A percentile compares a stretch with the other conserved stretches of the same genome.
phyloP scores from a whole-genome alignment of 768 basidiomycete species.

The Sporobolomyces phaffii region DNA sequence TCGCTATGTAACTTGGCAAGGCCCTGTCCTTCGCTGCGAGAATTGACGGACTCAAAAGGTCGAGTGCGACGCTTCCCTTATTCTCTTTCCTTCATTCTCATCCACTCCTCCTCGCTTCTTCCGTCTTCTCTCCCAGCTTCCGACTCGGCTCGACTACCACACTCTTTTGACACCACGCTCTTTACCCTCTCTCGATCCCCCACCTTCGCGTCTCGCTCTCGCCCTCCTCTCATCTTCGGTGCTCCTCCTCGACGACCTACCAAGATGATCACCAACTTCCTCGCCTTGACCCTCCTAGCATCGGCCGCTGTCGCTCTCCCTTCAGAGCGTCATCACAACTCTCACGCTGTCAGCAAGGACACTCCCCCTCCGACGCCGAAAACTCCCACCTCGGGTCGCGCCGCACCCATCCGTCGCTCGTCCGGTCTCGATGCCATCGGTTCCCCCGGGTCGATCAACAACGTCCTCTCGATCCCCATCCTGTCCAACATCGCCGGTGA shows the following conservation, averaged over 20 bases:
- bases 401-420: constrained; percentile 10
- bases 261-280: constrained; percentile 23
- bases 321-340: constrained; percentile 6
- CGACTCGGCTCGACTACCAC: constrained; percentile 3
- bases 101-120: neutral
- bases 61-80: neutral
- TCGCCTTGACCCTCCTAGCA: constrained; percentile 14
- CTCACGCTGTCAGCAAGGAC: constrained; percentile 4
- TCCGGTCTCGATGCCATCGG: constrained; percentile 9
- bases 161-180: constrained; percentile 11
- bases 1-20: constrained; percentile 3
- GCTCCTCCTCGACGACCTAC: neutral
- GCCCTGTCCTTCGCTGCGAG: neutral
- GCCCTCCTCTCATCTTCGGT: neutral
- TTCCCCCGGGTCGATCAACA: constrained; percentile 6
- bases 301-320: constrained; percentile 8
- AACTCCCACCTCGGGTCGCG: neutral
- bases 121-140: neutral
- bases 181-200: neutral
- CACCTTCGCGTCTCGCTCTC: neutral
- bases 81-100: neutral
- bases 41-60: neutral
- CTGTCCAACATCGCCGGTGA: neutral
- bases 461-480: constrained; percentile 19
- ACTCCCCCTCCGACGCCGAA: constrained; percentile 4